Evolutionary conservation across 805 yeast genomes (phyloP).

Genomic region (Saccharomycopsis guyanensis): DNA sequence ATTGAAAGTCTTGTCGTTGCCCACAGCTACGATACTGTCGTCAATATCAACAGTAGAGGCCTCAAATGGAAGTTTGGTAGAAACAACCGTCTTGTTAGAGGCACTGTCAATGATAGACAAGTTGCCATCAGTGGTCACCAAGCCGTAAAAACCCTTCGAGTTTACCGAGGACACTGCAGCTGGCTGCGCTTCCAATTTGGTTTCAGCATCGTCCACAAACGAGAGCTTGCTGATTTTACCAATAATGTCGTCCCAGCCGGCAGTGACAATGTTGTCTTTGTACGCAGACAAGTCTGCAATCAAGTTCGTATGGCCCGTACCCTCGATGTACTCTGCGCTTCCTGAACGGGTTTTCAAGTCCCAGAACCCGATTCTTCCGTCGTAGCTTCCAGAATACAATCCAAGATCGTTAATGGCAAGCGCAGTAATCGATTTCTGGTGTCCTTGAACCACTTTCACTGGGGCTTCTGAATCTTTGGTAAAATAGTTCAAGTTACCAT

Average conservation of each 20-base stretch:
- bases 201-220: slow-evolving; percentile 25
- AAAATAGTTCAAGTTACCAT: slow-evolving; percentile 66
- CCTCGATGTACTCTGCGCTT: slow-evolving; percentile 31
- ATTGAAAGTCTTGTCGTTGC: slow-evolving; percentile 35
- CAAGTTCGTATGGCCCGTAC: slow-evolving; percentile 54
- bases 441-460: slow-evolving; percentile 50
- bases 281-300: slow-evolving; percentile 45
- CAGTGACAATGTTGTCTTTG: slow-evolving; percentile 30
- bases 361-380: slow-evolving; percentile 71
- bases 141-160: slow-evolving; percentile 31
- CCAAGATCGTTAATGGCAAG: slow-evolving; percentile 29
- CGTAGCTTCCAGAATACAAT: slow-evolving; percentile 66
- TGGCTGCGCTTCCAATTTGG: slow-evolving; percentile 42
- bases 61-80: slow-evolving; percentile 29
- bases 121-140: slow-evolving; percentile 39
- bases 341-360: slow-evolving; percentile 27
- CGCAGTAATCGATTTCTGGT: slow-evolving; percentile 75
- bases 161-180: slow-evolving; percentile 32
- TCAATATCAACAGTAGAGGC: slow-evolving; percentile 43
- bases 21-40: slow-evolving; percentile 39
- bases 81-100: slow-evolving; percentile 22
- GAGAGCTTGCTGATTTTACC: slow-evolving; percentile 26
- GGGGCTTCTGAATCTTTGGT: slow-evolving; percentile 31
- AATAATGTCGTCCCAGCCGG: slow-evolving; percentile 91
- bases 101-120: slow-evolving; percentile 25